Evolutionary conservation across 2,329 filamentous ascomycete species (phyloP).

Genomic region (Aspergillus sp.): DNA sequence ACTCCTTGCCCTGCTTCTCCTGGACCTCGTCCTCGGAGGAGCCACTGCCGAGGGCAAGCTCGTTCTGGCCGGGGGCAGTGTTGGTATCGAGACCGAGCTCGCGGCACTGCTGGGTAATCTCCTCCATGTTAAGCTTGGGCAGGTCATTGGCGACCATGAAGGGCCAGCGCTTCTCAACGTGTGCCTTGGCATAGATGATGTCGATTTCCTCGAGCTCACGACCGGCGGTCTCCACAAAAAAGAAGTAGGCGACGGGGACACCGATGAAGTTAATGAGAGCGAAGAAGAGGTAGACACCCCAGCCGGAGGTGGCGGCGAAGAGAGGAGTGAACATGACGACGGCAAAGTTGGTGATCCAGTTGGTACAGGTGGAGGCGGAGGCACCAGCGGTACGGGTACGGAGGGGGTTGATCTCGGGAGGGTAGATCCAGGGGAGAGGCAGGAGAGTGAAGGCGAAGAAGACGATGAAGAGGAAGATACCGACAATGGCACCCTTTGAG

Average conservation of each 20-base stretch:
- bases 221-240: slow-evolving; percentile 50
- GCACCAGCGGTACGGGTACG: slow-evolving; percentile 55
- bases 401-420: slow-evolving; percentile 53
- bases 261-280: slow-evolving; percentile 40
- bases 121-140: slow-evolving; percentile 30
- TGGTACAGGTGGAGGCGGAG: slow-evolving; percentile 51
- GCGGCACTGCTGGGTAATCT: slow-evolving; percentile 26
- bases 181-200: slow-evolving; percentile 41
- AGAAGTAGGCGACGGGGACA: slow-evolving; percentile 52
- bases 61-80: neutral
- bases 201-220: slow-evolving; percentile 44
- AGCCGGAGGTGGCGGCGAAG: slow-evolving; percentile 32
- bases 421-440: slow-evolving; percentile 57
- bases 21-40: neutral
- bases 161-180: slow-evolving; percentile 34
- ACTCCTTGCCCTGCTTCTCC: neutral
- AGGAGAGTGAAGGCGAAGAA: slow-evolving; percentile 66
- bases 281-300: slow-evolving; percentile 46
- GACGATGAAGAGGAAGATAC: slow-evolving; percentile 66
- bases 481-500: slow-evolving; percentile 49
- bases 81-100: slow-evolving; percentile 24
- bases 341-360: slow-evolving; percentile 57
- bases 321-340: slow-evolving; percentile 50
- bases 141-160: slow-evolving; percentile 26
- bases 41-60: slow-evolving; percentile 1